phyloP scores from a whole-genome alignment of 2,329 filamentous ascomycete species.

The Hypoxylon sp. region DNA sequence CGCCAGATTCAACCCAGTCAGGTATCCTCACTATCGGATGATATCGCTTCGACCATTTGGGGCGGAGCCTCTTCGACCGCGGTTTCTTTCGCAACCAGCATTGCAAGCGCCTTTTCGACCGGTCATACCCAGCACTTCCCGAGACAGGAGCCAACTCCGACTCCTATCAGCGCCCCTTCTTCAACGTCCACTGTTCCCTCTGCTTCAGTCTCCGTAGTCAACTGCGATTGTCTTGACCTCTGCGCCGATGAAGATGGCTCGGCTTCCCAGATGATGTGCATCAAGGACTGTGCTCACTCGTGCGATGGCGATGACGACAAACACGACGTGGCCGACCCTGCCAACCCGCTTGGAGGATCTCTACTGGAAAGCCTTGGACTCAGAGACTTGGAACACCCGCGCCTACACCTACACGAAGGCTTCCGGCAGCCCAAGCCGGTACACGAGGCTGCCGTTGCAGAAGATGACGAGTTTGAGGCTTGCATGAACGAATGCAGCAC shows the following conservation, averaged over 20 bases:
- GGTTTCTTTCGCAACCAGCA: not conserved
- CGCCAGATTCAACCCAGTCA: conserved; percentile 1
- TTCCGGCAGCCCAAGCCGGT: not conserved
- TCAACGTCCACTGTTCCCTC: too few species aligned
- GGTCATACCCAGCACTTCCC: not conserved
- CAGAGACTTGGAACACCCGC: not conserved
- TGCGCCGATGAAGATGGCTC: conserved; percentile 22
- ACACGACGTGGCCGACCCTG: not conserved
- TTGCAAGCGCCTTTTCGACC: not conserved
- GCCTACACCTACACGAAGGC: not conserved
- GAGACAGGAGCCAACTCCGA: not conserved
- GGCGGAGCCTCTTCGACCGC: not conserved
- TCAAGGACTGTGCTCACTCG: conserved; percentile 11
- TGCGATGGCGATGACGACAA: conserved; percentile 27
- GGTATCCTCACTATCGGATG: not conserved
- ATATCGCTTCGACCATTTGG: conserved; percentile 1
- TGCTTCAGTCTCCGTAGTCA: too few species aligned
- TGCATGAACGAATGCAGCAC: conserved; percentile 22
- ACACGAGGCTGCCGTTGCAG: not conserved
- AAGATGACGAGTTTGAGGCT: conserved; percentile 5
- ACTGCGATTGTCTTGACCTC: conserved; percentile 29
- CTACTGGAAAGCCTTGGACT: conserved; percentile 12
- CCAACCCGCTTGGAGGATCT: not conserved
- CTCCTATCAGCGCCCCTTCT: not conserved
- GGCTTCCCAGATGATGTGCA: conserved; percentile 21